Percentiles rank a stretch among this genome's conserved stretches.
Conservation (phyloP, 73 alveolate species). For the Tetrahymena borealis region DNA sequence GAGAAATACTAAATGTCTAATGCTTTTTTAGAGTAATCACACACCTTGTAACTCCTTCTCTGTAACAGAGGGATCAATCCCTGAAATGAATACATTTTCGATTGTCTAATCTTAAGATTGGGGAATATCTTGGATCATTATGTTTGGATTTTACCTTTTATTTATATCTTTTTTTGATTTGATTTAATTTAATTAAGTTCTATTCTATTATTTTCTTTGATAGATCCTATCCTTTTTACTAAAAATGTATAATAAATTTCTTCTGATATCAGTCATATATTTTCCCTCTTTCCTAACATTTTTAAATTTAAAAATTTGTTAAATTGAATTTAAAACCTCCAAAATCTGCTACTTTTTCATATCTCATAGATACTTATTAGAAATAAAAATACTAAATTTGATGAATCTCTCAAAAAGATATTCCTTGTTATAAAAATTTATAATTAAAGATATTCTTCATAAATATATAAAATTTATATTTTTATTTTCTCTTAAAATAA, state of each 20-base stretch:
- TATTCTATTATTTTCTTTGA: too few species aligned
- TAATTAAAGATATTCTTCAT: too few species aligned
- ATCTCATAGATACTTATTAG: neutral
- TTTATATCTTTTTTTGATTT: neutral
- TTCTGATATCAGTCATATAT: neutral
- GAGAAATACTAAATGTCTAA: neutral
- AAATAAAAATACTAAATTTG: neutral
- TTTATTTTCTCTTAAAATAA: too few species aligned
- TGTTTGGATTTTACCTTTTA: neutral
- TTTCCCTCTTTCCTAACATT: neutral
- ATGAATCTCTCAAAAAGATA: too few species aligned
- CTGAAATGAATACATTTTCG: neutral
- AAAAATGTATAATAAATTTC: too few species aligned
- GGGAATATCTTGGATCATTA: neutral
- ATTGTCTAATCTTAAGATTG: neutral
- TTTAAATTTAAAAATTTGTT: neutral
- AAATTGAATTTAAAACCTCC: neutral
- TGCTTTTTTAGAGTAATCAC: neutral
- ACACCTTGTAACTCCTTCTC: neutral
- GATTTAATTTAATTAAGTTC: neutral
- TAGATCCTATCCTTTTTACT: too few species aligned
- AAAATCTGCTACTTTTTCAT: neutral
- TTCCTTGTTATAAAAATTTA: too few species aligned
- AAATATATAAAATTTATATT: too few species aligned
- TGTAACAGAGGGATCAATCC: neutral